Evolutionary conservation across 1,284 basidiomycete genomes (phyloP).

Genomic region (Thelephora terrestris): DNA sequence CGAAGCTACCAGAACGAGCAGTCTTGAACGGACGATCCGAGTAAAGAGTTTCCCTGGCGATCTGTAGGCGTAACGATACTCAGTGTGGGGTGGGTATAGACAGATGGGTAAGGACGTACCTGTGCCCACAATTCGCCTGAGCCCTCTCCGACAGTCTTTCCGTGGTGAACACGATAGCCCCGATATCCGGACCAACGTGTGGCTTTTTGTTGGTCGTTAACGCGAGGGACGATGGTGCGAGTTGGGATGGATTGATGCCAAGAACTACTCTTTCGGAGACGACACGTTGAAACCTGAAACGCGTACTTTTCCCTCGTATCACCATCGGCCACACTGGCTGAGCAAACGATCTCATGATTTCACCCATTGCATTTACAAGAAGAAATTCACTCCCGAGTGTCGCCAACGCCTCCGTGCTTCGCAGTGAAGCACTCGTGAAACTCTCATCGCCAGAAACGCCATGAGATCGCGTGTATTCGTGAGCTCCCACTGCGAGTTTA

Average conservation of each 20-base stretch:
- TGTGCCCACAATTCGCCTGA: constrained; percentile 85
- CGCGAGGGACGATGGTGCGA: constrained; percentile 62
- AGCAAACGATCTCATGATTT: too few relatives aligned
- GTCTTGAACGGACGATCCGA: constrained; percentile 93
- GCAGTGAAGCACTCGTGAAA: too few relatives aligned
- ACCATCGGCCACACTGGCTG: too few relatives aligned
- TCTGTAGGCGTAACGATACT: constrained; percentile 29
- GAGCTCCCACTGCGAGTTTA: too few relatives aligned
- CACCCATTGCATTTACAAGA: too few relatives aligned
- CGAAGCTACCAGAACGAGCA: constrained; percentile 78
- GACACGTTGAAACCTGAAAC: too few relatives aligned
- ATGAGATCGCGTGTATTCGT: too few relatives aligned
- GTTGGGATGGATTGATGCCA: constrained; percentile 16
- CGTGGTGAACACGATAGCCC: constrained; percentile 64
- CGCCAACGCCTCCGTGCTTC: too few relatives aligned
- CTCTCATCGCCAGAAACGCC: too few relatives aligned
- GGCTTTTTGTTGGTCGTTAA: constrained; percentile 55
- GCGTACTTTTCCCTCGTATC: too few relatives aligned
- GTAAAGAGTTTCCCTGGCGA: constrained; percentile 72
- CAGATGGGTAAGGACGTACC: constrained; percentile 33
- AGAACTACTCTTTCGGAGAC: too few relatives aligned
- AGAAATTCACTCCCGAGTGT: too few relatives aligned
- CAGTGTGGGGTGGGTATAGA: background rate
- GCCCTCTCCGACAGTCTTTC: constrained; percentile 61
- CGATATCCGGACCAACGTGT: constrained; percentile 67